Evolutionary conservation across 768 basidiomycete species (phyloP).

Genomic region (Russula olivacea): DNA sequence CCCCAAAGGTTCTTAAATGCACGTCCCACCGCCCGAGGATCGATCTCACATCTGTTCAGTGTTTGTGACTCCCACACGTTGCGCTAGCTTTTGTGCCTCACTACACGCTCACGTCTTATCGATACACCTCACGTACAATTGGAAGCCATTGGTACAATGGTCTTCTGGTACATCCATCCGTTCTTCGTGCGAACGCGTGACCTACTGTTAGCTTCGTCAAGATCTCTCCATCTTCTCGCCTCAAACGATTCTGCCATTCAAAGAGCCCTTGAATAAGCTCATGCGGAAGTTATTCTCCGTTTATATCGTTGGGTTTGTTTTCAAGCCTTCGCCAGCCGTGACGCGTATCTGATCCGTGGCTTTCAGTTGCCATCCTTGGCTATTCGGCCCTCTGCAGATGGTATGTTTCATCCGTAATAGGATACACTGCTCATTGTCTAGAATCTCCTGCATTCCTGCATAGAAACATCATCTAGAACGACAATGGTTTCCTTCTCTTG

Average conservation of each 20-base stretch:
- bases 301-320: constrained; percentile 22
- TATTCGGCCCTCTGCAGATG: constrained; percentile 65
- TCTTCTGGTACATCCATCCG: constrained; percentile 28
- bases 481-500: constrained; percentile 20
- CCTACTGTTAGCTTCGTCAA: constrained; percentile 9
- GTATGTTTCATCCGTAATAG: constrained; percentile 34
- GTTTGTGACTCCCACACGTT: constrained; percentile 32
- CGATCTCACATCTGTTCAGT: constrained; percentile 40
- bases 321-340: background rate
- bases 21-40: background rate
- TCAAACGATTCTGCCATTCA: constrained; percentile 18
- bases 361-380: constrained; percentile 64
- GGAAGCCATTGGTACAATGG: constrained; percentile 26
- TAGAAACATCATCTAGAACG: constrained; percentile 22
- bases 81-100: constrained; percentile 21
- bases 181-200: constrained; percentile 47
- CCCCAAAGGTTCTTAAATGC: constrained; percentile 15
- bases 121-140: constrained; percentile 41
- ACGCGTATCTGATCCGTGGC: constrained; percentile 7
- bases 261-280: constrained; percentile 16
- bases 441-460: background rate
- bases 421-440: background rate
- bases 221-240: constrained; percentile 14
- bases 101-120: constrained; percentile 33
- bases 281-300: constrained; percentile 10